Evolutionary conservation across 2,329 filamentous ascomycete species (phyloP).

Genomic region (Gyromitra esculenta): DNA sequence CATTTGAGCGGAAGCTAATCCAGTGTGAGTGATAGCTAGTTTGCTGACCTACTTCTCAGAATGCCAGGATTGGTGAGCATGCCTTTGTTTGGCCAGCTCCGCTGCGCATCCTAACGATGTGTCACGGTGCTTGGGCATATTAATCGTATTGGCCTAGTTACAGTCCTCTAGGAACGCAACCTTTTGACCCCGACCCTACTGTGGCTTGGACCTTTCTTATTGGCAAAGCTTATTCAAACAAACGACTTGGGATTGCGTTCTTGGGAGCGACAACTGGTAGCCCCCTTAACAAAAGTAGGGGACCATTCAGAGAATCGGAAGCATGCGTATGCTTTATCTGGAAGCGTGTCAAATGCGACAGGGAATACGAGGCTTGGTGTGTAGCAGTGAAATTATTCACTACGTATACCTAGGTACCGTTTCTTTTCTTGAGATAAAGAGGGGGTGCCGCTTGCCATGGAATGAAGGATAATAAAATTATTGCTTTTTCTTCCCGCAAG

Average conservation of each 20-base stretch:
- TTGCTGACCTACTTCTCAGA: too few relatives aligned
- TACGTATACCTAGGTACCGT: background rate
- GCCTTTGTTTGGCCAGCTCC: too few relatives aligned
- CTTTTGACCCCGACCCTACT: background rate
- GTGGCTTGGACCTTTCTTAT: background rate
- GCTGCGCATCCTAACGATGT: too few relatives aligned
- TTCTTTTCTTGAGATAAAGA: constrained; percentile 1
- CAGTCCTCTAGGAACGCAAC: background rate
- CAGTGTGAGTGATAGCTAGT: too few relatives aligned
- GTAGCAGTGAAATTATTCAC: background rate
- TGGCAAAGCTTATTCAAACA: background rate
- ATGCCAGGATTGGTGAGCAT: too few relatives aligned
- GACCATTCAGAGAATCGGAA: background rate
- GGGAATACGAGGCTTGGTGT: background rate
- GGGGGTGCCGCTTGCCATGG: background rate
- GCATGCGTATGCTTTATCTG: background rate
- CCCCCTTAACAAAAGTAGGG: background rate
- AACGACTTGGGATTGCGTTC: background rate
- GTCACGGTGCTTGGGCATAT: background rate
- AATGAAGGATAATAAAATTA: background rate
- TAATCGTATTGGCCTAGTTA: background rate
- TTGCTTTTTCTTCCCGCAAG: background rate
- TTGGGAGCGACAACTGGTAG: background rate
- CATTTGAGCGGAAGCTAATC: too few relatives aligned
- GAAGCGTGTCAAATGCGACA: background rate